These are phyloP conservation scores for Paratinospora sagittata DNA, from an alignment of 164 flowering plant genomes.

Conservation along the genomic window DNA sequence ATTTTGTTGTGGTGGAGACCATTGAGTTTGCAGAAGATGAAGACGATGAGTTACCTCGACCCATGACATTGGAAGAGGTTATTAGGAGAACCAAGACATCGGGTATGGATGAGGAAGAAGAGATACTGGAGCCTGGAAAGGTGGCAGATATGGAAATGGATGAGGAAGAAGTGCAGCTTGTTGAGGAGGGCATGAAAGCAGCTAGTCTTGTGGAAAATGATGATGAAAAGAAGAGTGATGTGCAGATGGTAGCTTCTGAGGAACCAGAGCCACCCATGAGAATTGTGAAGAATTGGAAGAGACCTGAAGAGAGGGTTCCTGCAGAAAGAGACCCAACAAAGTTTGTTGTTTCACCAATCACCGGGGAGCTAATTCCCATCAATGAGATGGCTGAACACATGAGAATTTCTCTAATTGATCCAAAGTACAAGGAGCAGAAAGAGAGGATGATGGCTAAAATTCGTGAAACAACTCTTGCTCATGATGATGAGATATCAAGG, in stretches of 20 bases:
- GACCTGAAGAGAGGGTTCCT: slow-evolving; percentile 89
- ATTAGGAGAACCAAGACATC: slow-evolving; percentile 89
- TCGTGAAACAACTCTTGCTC: slow-evolving; percentile 94
- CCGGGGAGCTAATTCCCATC: slow-evolving; percentile 83
- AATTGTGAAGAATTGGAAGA: slow-evolving; percentile 97
- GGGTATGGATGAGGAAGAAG: slow-evolving; percentile 48
- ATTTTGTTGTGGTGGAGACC: slow-evolving; percentile 90
- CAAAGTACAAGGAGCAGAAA: slow-evolving; percentile 95
- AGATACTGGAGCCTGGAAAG: slow-evolving; percentile 70
- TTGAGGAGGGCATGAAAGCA: slow-evolving; percentile 91
- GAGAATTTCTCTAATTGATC: slow-evolving; percentile 97
- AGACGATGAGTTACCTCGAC: slow-evolving; percentile 92
- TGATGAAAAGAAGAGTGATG: slow-evolving; percentile 40
- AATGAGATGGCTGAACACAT: slow-evolving; percentile 98
- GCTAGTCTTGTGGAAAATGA: slow-evolving; percentile 70
- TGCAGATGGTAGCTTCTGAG: slow-evolving; percentile 28
- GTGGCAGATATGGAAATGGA: slow-evolving; percentile 99
- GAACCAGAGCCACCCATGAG: slow-evolving; percentile 91
- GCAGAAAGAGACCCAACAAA: slow-evolving; percentile 90
- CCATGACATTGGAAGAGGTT: slow-evolving; percentile 96
- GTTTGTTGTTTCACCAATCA: slow-evolving; percentile 88
- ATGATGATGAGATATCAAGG: slow-evolving; percentile 91
- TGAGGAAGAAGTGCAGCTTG: slow-evolving; percentile 92
- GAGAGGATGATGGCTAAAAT: slow-evolving; percentile 98
- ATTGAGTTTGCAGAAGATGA: slow-evolving; percentile 98